Evolutionary conservation across 306 rosid species (phyloP), one percentile per base, ranked within the genome.

Genomic region (Cucumis cinereus): DNA sequence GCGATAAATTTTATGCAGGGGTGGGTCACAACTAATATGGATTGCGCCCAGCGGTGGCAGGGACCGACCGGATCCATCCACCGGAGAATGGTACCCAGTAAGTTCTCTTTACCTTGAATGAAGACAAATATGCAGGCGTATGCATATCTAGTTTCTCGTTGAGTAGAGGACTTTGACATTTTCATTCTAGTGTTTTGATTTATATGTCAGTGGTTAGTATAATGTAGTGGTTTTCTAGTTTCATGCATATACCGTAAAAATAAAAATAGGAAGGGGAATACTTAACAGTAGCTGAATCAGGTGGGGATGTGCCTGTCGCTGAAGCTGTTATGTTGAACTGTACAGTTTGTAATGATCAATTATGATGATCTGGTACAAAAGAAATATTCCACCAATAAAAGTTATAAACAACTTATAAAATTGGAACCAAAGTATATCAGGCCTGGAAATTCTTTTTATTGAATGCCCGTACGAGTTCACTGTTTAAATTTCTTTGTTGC

Each of bases 31-130:
- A 80, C 62, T 95, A 60, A 77, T 95, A 73, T 95, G 99, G 99
- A 89, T 95, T 87, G 99, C 99, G 57, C 98, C 99, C 49, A 95
- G 99, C 43, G 99, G 99, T 14, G 99, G 99, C 22, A 89, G 99
- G 88, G 99, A 95, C 73, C 88, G 99, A 66, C 89, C 96, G 30
- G 88, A 86, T 88, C 89, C 90, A 20, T 58, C 50, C 1, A 86
- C 91, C 7, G 84, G 86, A 77, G 99, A 92, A 78, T 95, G 92
- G 88, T 78, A 24, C 75, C 97, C 99, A 10, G 99, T 95, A 86
- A 85, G 97, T 84, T 86, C 67, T 64, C 80, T 71, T 59, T 50
- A 47, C 71, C 72, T 78, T 71, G 35, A n/a, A 19, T 28, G 38
- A 49, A 63, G 30, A 28, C 24, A 8, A 36, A 12, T 16, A 13